phyloP scores from a whole-genome alignment of 2,329 filamentous ascomycete species.

The Diaporthe humulicola region DNA sequence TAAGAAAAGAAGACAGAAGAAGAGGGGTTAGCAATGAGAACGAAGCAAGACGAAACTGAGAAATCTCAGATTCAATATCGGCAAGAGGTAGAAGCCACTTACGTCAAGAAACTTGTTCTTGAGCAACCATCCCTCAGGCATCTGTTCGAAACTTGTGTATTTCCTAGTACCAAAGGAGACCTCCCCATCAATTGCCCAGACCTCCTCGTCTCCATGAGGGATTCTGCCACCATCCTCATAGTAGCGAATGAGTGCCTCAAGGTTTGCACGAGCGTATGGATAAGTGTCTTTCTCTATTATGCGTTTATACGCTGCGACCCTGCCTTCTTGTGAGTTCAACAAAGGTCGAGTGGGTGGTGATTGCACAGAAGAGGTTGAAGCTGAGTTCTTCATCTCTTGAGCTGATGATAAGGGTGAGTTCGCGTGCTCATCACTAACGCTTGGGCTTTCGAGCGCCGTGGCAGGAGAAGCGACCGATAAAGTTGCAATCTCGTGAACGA shows the following conservation, averaged over 20 bases:
- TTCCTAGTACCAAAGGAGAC: not conserved
- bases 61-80: not conserved
- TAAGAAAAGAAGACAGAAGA: not conserved
- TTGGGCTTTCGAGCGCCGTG: not conserved
- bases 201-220: not conserved
- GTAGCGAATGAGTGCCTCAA: not conserved
- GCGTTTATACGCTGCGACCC: not conserved
- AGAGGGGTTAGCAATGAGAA: not conserved
- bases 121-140: not conserved
- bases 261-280: not conserved
- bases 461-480: not conserved
- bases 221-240: not conserved
- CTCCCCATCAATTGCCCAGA: not conserved
- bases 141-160: not conserved
- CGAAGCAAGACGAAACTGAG: not conserved
- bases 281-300: not conserved
- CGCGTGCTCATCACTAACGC: not conserved
- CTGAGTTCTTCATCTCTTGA: not conserved
- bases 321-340: not conserved
- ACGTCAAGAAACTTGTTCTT: not conserved
- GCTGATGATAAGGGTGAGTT: not conserved
- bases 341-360: not conserved
- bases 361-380: not conserved
- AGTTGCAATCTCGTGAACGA: conserved; percentile 4
- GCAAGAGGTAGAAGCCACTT: not conserved